Evolutionary conservation across 108 stramenopile species (phyloP).

Genomic region (Stephanodiscus triporus): DNA sequence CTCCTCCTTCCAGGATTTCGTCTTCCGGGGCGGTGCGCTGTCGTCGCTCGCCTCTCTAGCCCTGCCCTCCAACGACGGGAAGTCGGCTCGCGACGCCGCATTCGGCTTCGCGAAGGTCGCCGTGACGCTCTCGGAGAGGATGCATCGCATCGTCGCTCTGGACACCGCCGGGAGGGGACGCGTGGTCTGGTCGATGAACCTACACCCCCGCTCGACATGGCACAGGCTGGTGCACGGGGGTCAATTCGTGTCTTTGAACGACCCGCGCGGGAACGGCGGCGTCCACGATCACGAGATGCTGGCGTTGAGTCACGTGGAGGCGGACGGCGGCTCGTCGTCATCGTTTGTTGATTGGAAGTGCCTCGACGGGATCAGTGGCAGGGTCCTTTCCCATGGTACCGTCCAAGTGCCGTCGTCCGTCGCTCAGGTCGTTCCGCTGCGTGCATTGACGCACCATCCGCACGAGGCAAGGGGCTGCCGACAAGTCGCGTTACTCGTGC

Average conservation of each 20-base stretch:
- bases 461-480: conserved; percentile 60
- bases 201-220: conserved; percentile 60
- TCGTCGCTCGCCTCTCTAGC: conserved; percentile 28
- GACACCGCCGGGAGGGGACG: conserved; percentile 57
- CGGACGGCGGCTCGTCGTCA: neutral
- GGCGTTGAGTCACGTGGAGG: conserved; percentile 50
- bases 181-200: conserved; percentile 62
- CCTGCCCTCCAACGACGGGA: conserved; percentile 37
- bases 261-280: conserved; percentile 72
- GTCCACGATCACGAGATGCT: conserved; percentile 74
- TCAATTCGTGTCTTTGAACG: conserved; percentile 54
- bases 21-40: conserved; percentile 40
- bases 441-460: conserved; percentile 44
- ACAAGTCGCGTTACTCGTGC: conserved; percentile 70
- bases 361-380: conserved; percentile 78
- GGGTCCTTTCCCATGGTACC: conserved; percentile 53
- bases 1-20: conserved; percentile 36
- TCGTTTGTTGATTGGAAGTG: conserved; percentile 68
- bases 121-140: conserved; percentile 60
- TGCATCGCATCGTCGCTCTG: conserved; percentile 71
- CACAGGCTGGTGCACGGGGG: conserved; percentile 81
- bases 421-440: conserved; percentile 71
- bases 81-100: conserved; percentile 52
- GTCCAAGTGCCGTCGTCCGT: conserved; percentile 50
- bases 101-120: conserved; percentile 89